phyloP scores from a whole-genome alignment of 106 monocot species.

The Dendrobium nobile region DNA sequence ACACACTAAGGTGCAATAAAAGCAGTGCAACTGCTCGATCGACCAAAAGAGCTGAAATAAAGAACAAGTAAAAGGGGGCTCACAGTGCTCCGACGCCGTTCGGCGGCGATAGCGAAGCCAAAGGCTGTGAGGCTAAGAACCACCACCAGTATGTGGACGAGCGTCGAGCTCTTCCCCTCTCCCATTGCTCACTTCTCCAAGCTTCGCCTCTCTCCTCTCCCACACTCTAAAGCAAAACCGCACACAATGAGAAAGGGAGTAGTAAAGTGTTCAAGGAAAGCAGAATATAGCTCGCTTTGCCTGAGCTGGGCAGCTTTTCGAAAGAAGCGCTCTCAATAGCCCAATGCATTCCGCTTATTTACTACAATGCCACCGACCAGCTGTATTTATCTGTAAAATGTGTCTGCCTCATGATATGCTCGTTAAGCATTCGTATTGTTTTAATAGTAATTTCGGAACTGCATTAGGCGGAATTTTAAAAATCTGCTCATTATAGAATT shows the following conservation, averaged over 20 bases:
- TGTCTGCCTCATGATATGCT: too few relatives aligned
- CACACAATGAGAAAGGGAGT: background rate
- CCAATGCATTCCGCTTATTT: too few relatives aligned
- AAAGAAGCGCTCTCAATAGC: too few relatives aligned
- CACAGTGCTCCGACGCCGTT: slow-evolving; percentile 70
- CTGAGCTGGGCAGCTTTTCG: too few relatives aligned
- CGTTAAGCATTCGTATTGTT: too few relatives aligned
- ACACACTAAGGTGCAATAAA: background rate
- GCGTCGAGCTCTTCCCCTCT: slow-evolving; percentile 55
- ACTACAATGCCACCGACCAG: too few relatives aligned
- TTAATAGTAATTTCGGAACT: too few relatives aligned
- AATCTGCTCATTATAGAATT: too few relatives aligned
- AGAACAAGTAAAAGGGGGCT: background rate
- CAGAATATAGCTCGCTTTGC: too few relatives aligned
- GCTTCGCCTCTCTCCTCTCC: background rate
- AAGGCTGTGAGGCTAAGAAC: slow-evolving; percentile 66
- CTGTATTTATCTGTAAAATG: too few relatives aligned
- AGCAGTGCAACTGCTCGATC: background rate
- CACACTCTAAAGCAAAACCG: background rate
- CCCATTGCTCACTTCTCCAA: slow-evolving; percentile 11
- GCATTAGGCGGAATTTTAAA: too few relatives aligned
- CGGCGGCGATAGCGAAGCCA: slow-evolving; percentile 68
- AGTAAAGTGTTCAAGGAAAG: background rate
- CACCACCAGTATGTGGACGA: slow-evolving; percentile 56
- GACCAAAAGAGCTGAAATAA: background rate